Conservation (phyloP, 2,329 filamentous ascomycete species). For the Macrophomina tecta region DNA sequence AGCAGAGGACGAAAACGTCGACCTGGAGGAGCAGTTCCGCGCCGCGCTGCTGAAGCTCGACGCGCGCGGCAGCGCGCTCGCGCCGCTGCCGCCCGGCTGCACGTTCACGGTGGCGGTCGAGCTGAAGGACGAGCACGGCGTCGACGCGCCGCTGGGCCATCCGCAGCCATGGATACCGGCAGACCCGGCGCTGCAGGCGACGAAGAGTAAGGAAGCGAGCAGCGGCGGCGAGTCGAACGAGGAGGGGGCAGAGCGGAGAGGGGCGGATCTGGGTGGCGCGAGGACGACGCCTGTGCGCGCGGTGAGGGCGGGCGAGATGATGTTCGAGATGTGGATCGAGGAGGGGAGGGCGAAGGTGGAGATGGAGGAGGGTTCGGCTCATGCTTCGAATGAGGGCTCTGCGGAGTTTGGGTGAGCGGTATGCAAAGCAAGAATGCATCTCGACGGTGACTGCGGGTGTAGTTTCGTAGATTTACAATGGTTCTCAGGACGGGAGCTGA, state of each 20-base stretch:
- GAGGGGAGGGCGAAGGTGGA: constrained; percentile 62
- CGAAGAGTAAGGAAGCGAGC: constrained; percentile 25
- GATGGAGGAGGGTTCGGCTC: not conserved
- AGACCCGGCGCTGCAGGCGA: constrained; percentile 6
- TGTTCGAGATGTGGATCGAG: constrained; percentile 74
- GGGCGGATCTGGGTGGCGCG: constrained; percentile 55
- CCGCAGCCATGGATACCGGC: constrained; percentile 50
- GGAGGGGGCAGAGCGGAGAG: constrained; percentile 31
- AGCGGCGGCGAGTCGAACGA: constrained; percentile 34
- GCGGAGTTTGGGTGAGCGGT: not conserved
- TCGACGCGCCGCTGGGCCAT: constrained; percentile 56
- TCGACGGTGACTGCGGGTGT: too few species aligned
- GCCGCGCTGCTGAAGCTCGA: constrained; percentile 68
- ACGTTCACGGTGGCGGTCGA: constrained; percentile 81
- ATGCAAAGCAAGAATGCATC: not conserved
- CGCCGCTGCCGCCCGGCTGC: constrained; percentile 66
- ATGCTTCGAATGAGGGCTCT: not conserved
- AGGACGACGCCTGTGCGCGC: constrained; percentile 66
- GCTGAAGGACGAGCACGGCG: constrained; percentile 63
- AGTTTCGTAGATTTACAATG: too few species aligned
- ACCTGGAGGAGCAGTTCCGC: constrained; percentile 76
- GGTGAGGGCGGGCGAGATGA: constrained; percentile 69
- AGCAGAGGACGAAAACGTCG: constrained; percentile 42
- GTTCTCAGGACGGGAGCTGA: too few species aligned
- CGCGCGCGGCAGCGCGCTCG: constrained; percentile 63